Percentiles rank a stretch among this genome's conserved stretches.
These are phyloP conservation scores for Acanthochlamys bracteata DNA, from an alignment of 106 monocot species.

Conservation along the genomic window DNA sequence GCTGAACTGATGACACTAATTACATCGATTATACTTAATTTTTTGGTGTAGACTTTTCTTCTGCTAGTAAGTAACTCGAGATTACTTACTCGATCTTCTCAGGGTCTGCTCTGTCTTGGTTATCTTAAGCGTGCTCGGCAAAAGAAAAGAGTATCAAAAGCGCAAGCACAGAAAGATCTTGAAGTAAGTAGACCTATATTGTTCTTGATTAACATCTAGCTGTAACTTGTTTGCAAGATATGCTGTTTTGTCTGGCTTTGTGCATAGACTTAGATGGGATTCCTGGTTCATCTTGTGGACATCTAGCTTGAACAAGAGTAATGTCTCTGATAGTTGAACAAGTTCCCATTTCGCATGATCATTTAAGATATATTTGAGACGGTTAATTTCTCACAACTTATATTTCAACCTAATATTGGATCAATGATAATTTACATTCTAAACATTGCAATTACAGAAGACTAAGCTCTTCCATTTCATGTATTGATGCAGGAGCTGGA, in stretches of 20 bases:
- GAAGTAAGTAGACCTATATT: conserved; percentile 28
- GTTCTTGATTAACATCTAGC: not conserved
- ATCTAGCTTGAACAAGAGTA: too few relatives aligned
- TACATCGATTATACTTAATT: not conserved
- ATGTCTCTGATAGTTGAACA: too few relatives aligned
- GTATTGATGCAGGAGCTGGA: conserved; percentile 39
- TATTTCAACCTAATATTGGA: too few relatives aligned
- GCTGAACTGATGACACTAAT: not conserved
- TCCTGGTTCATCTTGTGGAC: too few relatives aligned
- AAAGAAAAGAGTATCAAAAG: conserved; percentile 47
- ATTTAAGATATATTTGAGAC: too few relatives aligned
- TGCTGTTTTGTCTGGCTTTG: too few relatives aligned
- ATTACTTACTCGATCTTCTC: not conserved
- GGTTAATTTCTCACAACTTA: too few relatives aligned
- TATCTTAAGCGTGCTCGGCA: conserved; percentile 67
- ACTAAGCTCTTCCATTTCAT: not conserved
- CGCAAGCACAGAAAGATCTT: conserved; percentile 72
- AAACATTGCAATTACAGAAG: not conserved
- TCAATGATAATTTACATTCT: not conserved
- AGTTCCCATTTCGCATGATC: too few relatives aligned
- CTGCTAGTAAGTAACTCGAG: not conserved
- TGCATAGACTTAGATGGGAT: too few relatives aligned
- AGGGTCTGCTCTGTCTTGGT: conserved; percentile 85
- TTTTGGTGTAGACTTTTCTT: not conserved
- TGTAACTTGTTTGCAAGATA: too few relatives aligned